Evolutionary conservation across 164 flowering plant species (phyloP).

Genomic region (Vitis rupestris): DNA sequence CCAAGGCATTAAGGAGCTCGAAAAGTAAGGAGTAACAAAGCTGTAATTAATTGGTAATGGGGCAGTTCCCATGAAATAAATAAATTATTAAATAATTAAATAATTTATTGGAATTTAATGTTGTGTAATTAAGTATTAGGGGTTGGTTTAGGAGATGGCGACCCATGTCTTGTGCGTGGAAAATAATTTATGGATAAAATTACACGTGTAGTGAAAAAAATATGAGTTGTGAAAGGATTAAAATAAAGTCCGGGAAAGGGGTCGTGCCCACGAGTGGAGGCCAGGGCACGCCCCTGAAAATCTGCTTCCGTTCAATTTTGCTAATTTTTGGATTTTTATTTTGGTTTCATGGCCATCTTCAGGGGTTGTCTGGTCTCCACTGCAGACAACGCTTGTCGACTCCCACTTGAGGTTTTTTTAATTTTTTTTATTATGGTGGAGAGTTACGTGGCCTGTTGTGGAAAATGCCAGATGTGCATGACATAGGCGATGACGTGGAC

Average conservation of each 20-base stretch:
- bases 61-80: not conserved
- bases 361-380: not conserved
- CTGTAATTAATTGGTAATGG: not conserved
- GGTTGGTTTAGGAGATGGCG: conserved; percentile 7
- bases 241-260: conserved; percentile 8
- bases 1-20: conserved; percentile 2
- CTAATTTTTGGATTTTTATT: not conserved
- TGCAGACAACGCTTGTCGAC: not conserved
- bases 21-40: conserved; percentile 9
- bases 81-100: not conserved
- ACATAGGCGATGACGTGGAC: not conserved
- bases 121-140: not conserved
- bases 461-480: not conserved
- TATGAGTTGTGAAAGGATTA: conserved; percentile 2
- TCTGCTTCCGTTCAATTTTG: conserved; percentile 19
- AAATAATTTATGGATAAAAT: not conserved
- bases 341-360: not conserved
- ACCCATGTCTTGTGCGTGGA: conserved; percentile 24
- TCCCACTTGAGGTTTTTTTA: not conserved
- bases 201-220: conserved; percentile 10
- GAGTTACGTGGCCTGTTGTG: not conserved
- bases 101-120: not conserved
- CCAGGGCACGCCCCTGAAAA: conserved; percentile 24
- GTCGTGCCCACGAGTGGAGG: conserved; percentile 36
- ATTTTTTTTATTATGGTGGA: not conserved